Evolutionary conservation across 1,284 basidiomycete genomes (phyloP).

Genomic region (Puccinia hordei): DNA sequence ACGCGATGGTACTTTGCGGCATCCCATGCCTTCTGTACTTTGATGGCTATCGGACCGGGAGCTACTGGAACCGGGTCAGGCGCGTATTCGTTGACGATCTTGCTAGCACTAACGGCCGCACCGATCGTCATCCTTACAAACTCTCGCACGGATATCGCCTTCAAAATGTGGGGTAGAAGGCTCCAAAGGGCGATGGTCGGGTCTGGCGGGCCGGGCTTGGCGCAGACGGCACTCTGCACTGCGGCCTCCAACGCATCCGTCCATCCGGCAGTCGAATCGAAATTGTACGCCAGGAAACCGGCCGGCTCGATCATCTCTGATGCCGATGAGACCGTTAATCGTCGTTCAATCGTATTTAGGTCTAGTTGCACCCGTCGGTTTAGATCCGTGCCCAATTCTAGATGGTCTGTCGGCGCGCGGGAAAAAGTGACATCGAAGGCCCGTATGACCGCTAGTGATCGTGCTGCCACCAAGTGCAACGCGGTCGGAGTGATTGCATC

Average conservation of each 20-base stretch:
- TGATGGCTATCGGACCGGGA: neutral
- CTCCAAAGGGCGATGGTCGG: conserved; percentile 40
- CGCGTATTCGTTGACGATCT: neutral
- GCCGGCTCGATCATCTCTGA: conserved; percentile 13
- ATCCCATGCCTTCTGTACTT: conserved; percentile 26
- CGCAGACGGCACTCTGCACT: conserved; percentile 14
- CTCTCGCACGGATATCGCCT: neutral
- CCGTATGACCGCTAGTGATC: conserved; percentile 33
- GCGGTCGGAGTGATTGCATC: conserved; percentile 38
- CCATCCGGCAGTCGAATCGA: conserved; percentile 18
- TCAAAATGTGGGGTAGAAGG: conserved; percentile 24
- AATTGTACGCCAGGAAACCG: conserved; percentile 31
- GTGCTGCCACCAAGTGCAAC: conserved; percentile 28
- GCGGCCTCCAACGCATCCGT: neutral
- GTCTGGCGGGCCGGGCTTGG: neutral
- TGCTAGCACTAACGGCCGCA: neutral
- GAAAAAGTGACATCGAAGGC: conserved; percentile 18
- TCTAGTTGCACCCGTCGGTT: conserved; percentile 24
- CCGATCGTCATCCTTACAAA: conserved; percentile 26
- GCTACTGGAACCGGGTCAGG: neutral
- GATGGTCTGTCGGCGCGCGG: conserved; percentile 1
- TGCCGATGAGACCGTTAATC: conserved; percentile 11
- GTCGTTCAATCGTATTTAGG: conserved; percentile 9
- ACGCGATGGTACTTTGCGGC: conserved; percentile 12
- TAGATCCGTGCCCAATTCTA: conserved; percentile 4